Evolutionary conservation across 768 basidiomycete genomes (phyloP), one percentile per base, ranked within the genome.

Genomic region (Amanita thiersii): DNA sequence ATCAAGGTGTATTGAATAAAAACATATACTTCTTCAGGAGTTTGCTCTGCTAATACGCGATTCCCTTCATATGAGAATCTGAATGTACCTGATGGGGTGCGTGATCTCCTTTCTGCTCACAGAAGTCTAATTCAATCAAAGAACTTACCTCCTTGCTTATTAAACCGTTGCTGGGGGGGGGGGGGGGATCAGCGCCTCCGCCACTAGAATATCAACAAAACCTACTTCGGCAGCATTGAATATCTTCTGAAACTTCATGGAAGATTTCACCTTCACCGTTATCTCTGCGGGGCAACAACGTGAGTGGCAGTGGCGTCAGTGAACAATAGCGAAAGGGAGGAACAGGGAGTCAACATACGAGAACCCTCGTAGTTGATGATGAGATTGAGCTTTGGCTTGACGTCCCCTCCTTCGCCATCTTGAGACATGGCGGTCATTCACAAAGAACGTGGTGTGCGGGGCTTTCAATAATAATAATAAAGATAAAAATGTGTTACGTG

Each of bases 371-470:
- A 75, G 25, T 58, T 56, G 50, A 85, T 64, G 39, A 63, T 61
- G n/a, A 85, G 57, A 55, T 76, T 80, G 35, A 85, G 63, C 50
- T 85, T 85, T 11, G 82, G 81, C 56, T 84, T 85, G 18, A 77
- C 73, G 43, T 85, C 81, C 36, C 59, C 63, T 31, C 55, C 56
- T 49, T 63, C 75, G 43, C 56, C 52, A 47, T 77, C 63, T 68
- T 77, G 64, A 38, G 66, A 63, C 72, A 72, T 72, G n/a, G 17
- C 30, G 11, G 30, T 38, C 30, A 25, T n/a, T 21, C 39, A 15
- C 7, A 8, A 17, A 15, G 31, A 3, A 11, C 10, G 40, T 8
- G 33, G 19, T 30, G 19, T 40, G 15, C n/a, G 6, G n/a, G 28
- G 28, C 28, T 29, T 29, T 7, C 28, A 7, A n/a, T 29, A 7